Conservation (phyloP, 306 rosid species). For the Canavalia ensiformis region DNA sequence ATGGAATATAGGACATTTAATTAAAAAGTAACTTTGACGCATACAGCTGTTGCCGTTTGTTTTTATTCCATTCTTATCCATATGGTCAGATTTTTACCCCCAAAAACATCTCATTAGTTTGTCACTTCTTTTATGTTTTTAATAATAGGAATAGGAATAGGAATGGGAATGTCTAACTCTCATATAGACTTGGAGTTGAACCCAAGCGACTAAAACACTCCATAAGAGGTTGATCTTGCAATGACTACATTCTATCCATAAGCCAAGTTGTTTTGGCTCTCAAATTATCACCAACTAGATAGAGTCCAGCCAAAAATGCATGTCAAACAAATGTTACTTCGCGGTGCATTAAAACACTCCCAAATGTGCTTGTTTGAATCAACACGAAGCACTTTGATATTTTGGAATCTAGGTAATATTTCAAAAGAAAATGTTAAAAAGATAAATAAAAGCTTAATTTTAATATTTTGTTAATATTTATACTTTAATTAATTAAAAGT, state of each 20-base stretch:
- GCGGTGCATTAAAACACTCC: too few relatives aligned
- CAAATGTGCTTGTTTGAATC: too few relatives aligned
- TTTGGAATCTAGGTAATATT: too few relatives aligned
- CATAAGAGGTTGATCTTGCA: not conserved
- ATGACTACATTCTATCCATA: not conserved
- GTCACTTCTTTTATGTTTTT: not conserved
- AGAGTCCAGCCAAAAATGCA: too few relatives aligned
- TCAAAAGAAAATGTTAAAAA: too few relatives aligned
- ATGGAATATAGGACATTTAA: slow-evolving; percentile 47
- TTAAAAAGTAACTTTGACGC: slow-evolving; percentile 51
- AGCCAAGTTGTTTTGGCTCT: too few relatives aligned
- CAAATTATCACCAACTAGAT: too few relatives aligned
- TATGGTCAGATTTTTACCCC: not conserved
- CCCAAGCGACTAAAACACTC: not conserved
- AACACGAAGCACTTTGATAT: too few relatives aligned
- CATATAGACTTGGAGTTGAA: not conserved
- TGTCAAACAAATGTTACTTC: too few relatives aligned
- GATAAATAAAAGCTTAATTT: too few relatives aligned
- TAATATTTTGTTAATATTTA: too few relatives aligned
- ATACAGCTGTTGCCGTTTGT: slow-evolving; percentile 34
- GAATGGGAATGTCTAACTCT: not conserved
- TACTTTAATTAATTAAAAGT: too few relatives aligned
- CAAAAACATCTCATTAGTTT: not conserved
- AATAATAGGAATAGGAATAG: not conserved
- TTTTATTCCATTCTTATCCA: slow-evolving; percentile 39